A percentile compares a stretch with the other conserved stretches of the same genome.
phyloP scores from a whole-genome alignment of 2,329 filamentous ascomycete genomes.

The Talaromyces sp. region DNA sequence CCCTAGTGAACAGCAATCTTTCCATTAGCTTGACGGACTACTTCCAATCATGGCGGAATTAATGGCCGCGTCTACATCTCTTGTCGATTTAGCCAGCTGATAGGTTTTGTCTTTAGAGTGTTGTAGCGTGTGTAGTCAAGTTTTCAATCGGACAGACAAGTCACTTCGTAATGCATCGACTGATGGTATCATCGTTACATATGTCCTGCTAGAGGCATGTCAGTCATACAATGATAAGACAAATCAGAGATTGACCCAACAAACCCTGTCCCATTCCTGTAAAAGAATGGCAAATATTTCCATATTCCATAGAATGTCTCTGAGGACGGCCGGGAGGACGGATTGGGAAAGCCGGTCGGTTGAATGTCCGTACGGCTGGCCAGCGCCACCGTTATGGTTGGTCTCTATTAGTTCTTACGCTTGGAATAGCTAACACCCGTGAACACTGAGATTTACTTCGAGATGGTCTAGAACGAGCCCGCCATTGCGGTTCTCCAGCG shows the following conservation, averaged over 20 bases:
- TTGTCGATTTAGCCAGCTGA: neutral
- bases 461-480: constrained; percentile 15
- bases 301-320: neutral
- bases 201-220: neutral
- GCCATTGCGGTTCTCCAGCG: constrained; percentile 11
- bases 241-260: neutral
- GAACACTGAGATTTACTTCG: neutral
- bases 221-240: neutral
- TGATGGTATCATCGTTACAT: constrained; percentile 17
- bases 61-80: neutral
- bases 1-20: neutral
- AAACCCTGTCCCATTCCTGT: neutral
- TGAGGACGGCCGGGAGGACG: constrained; percentile 3
- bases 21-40: neutral
- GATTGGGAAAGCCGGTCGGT: constrained; percentile 15
- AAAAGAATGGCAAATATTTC: neutral
- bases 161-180: neutral
- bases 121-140: neutral
- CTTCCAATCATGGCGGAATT: neutral
- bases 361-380: neutral
- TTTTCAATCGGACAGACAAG: neutral
- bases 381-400: neutral
- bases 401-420: neutral
- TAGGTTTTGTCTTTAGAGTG: neutral
- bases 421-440: neutral